A percentile compares a stretch with the other conserved stretches of the same genome.
Conservation (phyloP, 2,329 filamentous ascomycete species). For the Aspergillus puulaauensis region DNA sequence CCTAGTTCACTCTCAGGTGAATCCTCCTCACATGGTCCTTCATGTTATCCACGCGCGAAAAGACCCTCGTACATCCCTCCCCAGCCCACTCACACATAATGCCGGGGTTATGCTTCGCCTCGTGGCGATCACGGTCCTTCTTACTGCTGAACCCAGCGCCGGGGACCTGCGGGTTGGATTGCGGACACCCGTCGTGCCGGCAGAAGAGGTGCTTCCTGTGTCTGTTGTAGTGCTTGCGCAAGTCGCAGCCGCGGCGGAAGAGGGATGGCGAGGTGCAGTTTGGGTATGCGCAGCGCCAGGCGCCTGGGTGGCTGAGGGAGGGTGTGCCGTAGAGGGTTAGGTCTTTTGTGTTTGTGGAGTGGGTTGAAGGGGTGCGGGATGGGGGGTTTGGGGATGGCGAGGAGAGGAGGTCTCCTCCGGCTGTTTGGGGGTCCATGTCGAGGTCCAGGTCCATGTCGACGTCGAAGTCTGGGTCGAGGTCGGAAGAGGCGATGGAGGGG, state of each 20-base stretch:
- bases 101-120: constrained; percentile 63
- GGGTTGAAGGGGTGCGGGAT: not conserved
- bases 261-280: constrained; percentile 59
- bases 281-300: constrained; percentile 60
- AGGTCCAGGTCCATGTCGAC: not conserved
- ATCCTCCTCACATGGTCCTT: constrained; percentile 49
- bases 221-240: constrained; percentile 63
- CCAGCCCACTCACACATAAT: constrained; percentile 55
- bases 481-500: not conserved
- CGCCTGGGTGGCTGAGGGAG: constrained; percentile 32
- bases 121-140: constrained; percentile 61
- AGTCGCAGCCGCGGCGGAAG: constrained; percentile 60
- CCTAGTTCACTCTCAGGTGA: constrained; percentile 30
- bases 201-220: constrained; percentile 64
- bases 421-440: constrained; percentile 3
- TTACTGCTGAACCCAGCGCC: constrained; percentile 62
- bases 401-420: not conserved
- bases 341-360: constrained; percentile 17
- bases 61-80: constrained; percentile 56
- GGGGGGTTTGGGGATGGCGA: constrained; percentile 5
- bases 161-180: constrained; percentile 57
- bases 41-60: constrained; percentile 65
- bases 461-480: not conserved
- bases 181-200: constrained; percentile 58
- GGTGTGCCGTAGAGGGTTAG: constrained; percentile 34